These are phyloP conservation scores for Hirschfeldia incana DNA, from an alignment of 345 rosid genomes.

Conservation along the genomic window DNA sequence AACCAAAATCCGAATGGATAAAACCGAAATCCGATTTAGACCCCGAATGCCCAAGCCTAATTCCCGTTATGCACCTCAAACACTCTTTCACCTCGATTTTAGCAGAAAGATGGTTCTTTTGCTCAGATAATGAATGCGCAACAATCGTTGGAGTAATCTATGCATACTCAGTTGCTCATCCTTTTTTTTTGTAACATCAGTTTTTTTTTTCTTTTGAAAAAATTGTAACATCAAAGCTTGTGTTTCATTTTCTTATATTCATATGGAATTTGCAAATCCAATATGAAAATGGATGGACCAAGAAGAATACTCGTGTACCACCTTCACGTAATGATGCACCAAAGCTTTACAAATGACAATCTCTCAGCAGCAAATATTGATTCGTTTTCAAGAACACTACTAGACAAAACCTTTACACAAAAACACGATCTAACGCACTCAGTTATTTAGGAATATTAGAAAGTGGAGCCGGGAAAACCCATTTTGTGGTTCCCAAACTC, in stretches of 20 bases:
- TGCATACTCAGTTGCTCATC: no score
- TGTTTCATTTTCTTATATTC: background rate
- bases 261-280: constrained; percentile 40
- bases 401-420: constrained; percentile 17
- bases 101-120: no score
- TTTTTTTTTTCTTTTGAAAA: no score
- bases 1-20: no score
- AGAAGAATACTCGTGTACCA: constrained; percentile 51
- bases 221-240: background rate
- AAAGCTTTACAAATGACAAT: constrained; percentile 50
- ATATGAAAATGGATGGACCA: constrained; percentile 57
- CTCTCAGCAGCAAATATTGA: constrained; percentile 24
- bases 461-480: constrained; percentile 30
- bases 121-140: no score
- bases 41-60: no score
- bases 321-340: constrained; percentile 59
- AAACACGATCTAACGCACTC: background rate
- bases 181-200: no score
- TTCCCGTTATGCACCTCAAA: no score
- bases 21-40: no score
- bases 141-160: no score
- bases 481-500: background rate
- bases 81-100: no score
- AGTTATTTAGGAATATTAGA: constrained; percentile 3
- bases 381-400: constrained; percentile 34